Conservation (phyloP, 2,329 filamentous ascomycete genomes). For the Aureobasidium sp. region DNA sequence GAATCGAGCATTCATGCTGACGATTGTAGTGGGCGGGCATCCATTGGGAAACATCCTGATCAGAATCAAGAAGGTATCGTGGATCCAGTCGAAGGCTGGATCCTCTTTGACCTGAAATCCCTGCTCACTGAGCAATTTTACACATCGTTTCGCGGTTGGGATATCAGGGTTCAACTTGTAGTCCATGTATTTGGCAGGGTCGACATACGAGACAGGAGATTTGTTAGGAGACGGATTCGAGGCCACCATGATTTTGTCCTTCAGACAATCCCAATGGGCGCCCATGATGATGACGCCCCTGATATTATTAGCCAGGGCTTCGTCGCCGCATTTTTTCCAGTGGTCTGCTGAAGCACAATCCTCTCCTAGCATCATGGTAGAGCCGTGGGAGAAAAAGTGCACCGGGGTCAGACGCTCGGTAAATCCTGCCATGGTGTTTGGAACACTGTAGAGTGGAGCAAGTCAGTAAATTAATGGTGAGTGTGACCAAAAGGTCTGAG, state of each 20-base stretch:
- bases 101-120: slow-evolving; percentile 49
- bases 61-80: slow-evolving; percentile 60
- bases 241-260: neutral
- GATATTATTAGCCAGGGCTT: slow-evolving; percentile 49
- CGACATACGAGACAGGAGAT: neutral
- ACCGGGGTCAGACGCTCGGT: slow-evolving; percentile 50
- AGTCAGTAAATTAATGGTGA: no score
- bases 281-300: slow-evolving; percentile 59
- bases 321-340: slow-evolving; percentile 58
- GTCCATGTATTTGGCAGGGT: slow-evolving; percentile 20
- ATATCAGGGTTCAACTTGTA: slow-evolving; percentile 58
- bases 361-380: slow-evolving; percentile 64
- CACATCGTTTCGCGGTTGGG: slow-evolving; percentile 40
- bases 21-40: slow-evolving; percentile 57
- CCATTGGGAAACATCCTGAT: slow-evolving; percentile 59
- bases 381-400: slow-evolving; percentile 62
- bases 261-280: neutral
- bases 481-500: no score
- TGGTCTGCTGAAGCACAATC: slow-evolving; percentile 52
- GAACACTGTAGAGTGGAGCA: no score
- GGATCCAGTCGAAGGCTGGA: slow-evolving; percentile 58
- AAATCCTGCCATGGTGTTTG: neutral
- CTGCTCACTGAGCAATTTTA: slow-evolving; percentile 39
- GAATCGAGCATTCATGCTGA: slow-evolving; percentile 46
- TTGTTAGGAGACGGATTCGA: neutral